Base-by-base conservation (phyloP, 176 grass and related monocot genomes). In the Leersia perrieri region DNA sequence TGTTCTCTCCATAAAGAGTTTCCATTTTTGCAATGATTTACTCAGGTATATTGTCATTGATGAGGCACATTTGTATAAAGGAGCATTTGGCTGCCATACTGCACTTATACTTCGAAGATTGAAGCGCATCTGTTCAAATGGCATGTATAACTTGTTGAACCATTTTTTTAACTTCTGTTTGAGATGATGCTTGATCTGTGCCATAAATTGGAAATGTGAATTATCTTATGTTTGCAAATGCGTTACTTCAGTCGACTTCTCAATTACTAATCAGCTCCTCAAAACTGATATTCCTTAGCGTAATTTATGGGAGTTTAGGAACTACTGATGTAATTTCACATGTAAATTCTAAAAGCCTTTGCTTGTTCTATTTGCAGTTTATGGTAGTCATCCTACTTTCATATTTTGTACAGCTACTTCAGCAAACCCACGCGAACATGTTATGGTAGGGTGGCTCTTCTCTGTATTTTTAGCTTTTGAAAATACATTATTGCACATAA, bases 21-120 rank as follows among this genome's bases (percentile, higher is more conserved):
- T 10, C 11, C 23, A 66, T 80, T 68, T 72, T 57, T 72, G 27
- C 12, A 15, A 60, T n/a, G 44, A 68, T 78, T 79, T 87, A 74
- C 49, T 81, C 47, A 98, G 95, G 90, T 98, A 95, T 87, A 86
- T 98, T 76, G 88, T 98, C 58, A 95, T 93, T 82, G 95, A 95
- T 93, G 95, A 98, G 93, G 84, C 95, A 71, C 95, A 98, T 94
- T 81, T 83, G 76, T 98, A 98, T 74, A 94, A 98, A 87, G 95
- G 95, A 72, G 95, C 90, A 82, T 95, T 98, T 95, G 95, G 95
- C 57, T 94, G 92, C 58, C 95, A 98, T 69, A 98, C 90, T 73
- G 90, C 95, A 87, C 78, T 98, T 77, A 88, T 98, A 88, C 80
- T 93, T 27, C 87, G 92, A 86, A 98, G 95, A 92, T 84, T 98